phyloP scores from a whole-genome alignment of 192 early-diverging fungal genomes.

The Rhizophagus clarus region DNA sequence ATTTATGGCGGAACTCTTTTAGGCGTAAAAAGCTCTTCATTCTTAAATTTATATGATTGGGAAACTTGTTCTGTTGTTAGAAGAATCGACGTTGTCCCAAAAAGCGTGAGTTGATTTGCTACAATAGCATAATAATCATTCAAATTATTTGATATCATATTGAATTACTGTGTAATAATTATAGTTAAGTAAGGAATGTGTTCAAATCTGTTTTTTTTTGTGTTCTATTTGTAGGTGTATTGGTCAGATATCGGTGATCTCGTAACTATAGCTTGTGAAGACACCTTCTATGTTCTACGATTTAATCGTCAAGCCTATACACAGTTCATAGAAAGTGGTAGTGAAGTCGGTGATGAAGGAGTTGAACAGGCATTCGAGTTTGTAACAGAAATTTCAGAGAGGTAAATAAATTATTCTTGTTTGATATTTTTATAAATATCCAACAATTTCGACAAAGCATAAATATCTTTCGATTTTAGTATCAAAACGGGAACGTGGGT shows the following conservation, averaged over 20 bases:
- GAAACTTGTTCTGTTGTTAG: constrained; percentile 89
- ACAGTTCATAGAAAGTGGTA: constrained; percentile 69
- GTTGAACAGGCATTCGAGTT: constrained; percentile 97
- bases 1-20: constrained; percentile 94
- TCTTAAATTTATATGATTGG: constrained; percentile 98
- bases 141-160: no score
- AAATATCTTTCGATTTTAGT: constrained; percentile 44
- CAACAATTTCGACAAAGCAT: neutral
- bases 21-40: constrained; percentile 80
- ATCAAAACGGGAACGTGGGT: constrained; percentile 96
- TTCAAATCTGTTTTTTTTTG: neutral
- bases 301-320: constrained; percentile 87
- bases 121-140: no score
- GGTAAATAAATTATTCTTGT: constrained; percentile 39
- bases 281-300: constrained; percentile 92
- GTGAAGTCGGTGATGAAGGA: constrained; percentile 83
- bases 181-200: neutral
- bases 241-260: constrained; percentile 97
- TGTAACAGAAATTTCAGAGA: constrained; percentile 88
- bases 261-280: constrained; percentile 90
- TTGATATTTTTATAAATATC: neutral
- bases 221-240: constrained; percentile 58
- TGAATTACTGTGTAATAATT: neutral
- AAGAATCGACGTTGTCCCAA: constrained; percentile 90
- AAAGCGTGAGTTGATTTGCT: constrained; percentile 50